These are phyloP conservation scores for Neospermospora avenae DNA, from an alignment of 2,329 filamentous ascomycete genomes.

Conservation along the genomic window DNA sequence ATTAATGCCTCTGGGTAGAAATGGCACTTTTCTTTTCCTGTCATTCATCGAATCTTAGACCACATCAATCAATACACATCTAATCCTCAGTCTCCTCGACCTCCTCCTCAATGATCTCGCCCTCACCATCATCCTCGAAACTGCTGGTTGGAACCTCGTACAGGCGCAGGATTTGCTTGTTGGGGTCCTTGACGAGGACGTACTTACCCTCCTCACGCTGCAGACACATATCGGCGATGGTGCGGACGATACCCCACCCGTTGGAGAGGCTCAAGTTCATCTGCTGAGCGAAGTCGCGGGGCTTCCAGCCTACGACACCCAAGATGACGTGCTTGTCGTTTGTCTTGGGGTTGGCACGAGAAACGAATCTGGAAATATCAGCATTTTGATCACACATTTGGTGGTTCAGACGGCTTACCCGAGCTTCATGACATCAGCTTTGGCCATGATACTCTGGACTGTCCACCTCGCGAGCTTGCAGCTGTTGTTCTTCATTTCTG, in stretches of 20 bases:
- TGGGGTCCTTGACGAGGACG: slow-evolving; percentile 84
- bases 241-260: slow-evolving; percentile 98
- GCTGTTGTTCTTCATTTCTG: slow-evolving; percentile 99
- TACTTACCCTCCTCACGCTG: slow-evolving; percentile 78
- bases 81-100: slow-evolving; percentile 32
- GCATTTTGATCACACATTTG: neutral
- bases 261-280: slow-evolving; percentile 98
- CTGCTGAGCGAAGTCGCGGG: slow-evolving; percentile 91
- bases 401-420: slow-evolving; percentile 54
- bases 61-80: slow-evolving; percentile 8
- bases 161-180: slow-evolving; percentile 90
- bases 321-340: slow-evolving; percentile 94
- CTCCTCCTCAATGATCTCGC: slow-evolving; percentile 35
- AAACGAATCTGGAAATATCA: slow-evolving; percentile 72
- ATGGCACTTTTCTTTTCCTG: slow-evolving; percentile 1
- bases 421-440: slow-evolving; percentile 98
- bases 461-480: slow-evolving; percentile 99
- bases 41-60: neutral
- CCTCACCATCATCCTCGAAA: slow-evolving; percentile 85
- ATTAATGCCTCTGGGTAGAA: neutral
- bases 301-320: slow-evolving; percentile 96
- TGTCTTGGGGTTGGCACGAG: slow-evolving; percentile 85
- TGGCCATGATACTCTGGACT: slow-evolving; percentile 91
- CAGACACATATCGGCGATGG: slow-evolving; percentile 91
- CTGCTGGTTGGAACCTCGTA: slow-evolving; percentile 87